Percentiles rank a stretch among this genome's conserved stretches.
Conservation (phyloP, 768 basidiomycete species). For the Termitomyces sp. region DNA sequence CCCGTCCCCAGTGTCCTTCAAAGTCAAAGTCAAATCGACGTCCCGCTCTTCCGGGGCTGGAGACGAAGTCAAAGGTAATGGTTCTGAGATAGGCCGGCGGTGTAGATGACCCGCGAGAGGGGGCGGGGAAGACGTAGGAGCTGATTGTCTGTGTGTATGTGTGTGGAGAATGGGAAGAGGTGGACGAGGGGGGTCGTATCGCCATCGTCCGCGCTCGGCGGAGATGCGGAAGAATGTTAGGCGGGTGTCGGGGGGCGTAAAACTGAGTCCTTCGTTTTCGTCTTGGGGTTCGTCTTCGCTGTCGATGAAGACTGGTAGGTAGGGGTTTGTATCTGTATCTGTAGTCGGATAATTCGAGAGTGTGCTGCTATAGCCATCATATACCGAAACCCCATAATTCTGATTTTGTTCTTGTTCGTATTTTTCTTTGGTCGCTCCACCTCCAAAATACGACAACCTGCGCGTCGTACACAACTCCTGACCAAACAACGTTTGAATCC, state of each 20-base stretch:
- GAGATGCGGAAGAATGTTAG: slow-evolving; percentile 54
- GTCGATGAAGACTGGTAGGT: slow-evolving; percentile 30
- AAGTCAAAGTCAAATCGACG: too few relatives aligned
- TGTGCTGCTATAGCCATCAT: too few relatives aligned
- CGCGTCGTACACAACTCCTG: slow-evolving; percentile 27
- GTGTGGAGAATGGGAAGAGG: slow-evolving; percentile 19
- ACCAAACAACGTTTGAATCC: slow-evolving; percentile 24
- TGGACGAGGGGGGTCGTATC: slow-evolving; percentile 41
- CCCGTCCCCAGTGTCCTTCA: too few relatives aligned
- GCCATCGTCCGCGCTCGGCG: slow-evolving; percentile 58
- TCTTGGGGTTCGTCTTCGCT: slow-evolving; percentile 31
- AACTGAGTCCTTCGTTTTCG: slow-evolving; percentile 16
- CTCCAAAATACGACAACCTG: too few relatives aligned
- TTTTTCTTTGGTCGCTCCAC: too few relatives aligned
- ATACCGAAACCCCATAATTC: too few relatives aligned
- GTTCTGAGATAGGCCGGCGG: slow-evolving; percentile 35
- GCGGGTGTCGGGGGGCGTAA: slow-evolving; percentile 29
- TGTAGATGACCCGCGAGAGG: slow-evolving; percentile 21
- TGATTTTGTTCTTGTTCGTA: too few relatives aligned
- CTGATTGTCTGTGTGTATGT: slow-evolving; percentile 30
- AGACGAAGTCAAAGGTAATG: slow-evolving; percentile 6
- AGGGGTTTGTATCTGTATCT: too few relatives aligned
- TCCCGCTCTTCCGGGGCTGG: slow-evolving; percentile 1
- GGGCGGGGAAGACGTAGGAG: slow-evolving; percentile 28
- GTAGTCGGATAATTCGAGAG: too few relatives aligned